phyloP scores from a whole-genome alignment of 2,329 filamentous ascomycete species.

The Fusarium devonianum region DNA sequence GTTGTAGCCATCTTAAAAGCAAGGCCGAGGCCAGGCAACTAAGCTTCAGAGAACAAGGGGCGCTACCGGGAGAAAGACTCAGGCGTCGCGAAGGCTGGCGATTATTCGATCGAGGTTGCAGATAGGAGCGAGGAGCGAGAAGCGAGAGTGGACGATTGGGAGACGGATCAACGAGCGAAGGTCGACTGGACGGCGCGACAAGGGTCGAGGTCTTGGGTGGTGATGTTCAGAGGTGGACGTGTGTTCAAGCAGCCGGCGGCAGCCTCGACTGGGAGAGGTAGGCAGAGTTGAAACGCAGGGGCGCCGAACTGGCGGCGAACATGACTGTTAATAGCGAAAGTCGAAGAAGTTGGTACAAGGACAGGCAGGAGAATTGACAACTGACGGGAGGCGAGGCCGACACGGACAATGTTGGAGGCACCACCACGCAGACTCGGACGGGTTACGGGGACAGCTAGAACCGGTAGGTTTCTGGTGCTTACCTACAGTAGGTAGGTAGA shows the following conservation, averaged over 20 bases:
- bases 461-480: constrained; percentile 31
- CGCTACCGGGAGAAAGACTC: neutral
- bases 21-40: constrained; percentile 15
- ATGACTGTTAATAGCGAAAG: constrained; percentile 36
- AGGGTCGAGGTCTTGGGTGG: constrained; percentile 12
- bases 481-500: too few relatives aligned
- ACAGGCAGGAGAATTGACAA: constrained; percentile 22
- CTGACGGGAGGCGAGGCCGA: constrained; percentile 31
- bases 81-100: constrained; percentile 5
- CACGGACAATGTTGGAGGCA: constrained; percentile 24
- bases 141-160: constrained; percentile 9
- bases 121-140: constrained; percentile 7
- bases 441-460: constrained; percentile 28
- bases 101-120: constrained; percentile 12
- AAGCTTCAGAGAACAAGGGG: constrained; percentile 1
- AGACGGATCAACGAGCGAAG: constrained; percentile 17
- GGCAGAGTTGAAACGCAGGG: constrained; percentile 37
- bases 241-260: constrained; percentile 31
- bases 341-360: constrained; percentile 4
- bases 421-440: constrained; percentile 32
- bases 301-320: constrained; percentile 38
- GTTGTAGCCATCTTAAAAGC: constrained; percentile 36
- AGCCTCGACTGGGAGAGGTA: constrained; percentile 32
- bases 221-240: constrained; percentile 19
- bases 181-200: constrained; percentile 13